A percentile compares a stretch with the other conserved stretches of the same genome.
phyloP scores from a whole-genome alignment of 441 rosid species.

The Aquilaria agallochum region DNA sequence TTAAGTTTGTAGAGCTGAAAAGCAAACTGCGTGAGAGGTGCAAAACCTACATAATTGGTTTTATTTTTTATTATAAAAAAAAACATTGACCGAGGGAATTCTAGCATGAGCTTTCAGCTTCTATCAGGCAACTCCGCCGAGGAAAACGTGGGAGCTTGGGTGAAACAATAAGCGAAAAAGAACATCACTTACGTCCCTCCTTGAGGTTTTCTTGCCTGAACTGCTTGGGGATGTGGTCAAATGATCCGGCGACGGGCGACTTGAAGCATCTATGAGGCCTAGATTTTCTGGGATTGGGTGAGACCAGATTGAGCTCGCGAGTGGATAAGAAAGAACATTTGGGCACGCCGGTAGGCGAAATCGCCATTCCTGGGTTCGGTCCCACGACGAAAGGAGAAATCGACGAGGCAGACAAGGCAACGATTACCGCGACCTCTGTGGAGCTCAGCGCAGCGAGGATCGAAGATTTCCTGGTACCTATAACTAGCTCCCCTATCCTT shows the following conservation, averaged over 20 bases:
- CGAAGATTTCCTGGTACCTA: background rate
- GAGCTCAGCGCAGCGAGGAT: background rate
- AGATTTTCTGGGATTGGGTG: conserved; percentile 23
- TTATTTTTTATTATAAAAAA: too few relatives aligned
- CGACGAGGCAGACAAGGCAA: conserved; percentile 21
- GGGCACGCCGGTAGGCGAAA: conserved; percentile 20
- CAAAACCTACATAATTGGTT: too few relatives aligned
- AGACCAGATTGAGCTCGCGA: conserved; percentile 28
- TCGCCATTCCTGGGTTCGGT: conserved; percentile 30
- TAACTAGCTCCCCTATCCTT: background rate
- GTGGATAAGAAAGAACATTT: conserved; percentile 47
- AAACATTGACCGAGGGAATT: too few relatives aligned
- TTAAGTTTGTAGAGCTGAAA: too few relatives aligned
- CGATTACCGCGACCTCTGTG: background rate
- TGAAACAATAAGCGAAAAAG: conserved; percentile 3
- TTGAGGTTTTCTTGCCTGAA: conserved; percentile 70
- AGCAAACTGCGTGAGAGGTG: too few relatives aligned
- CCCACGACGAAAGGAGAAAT: conserved; percentile 40
- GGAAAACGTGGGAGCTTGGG: background rate
- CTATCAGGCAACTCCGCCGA: too few relatives aligned
- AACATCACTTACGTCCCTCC: conserved; percentile 53
- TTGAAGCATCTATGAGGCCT: conserved; percentile 21
- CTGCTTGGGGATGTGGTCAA: conserved; percentile 66
- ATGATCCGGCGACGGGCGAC: conserved; percentile 38
- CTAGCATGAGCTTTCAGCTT: too few relatives aligned